Base-by-base conservation (phyloP, 345 rosid species). In the Lumnitzera racemosa region DNA sequence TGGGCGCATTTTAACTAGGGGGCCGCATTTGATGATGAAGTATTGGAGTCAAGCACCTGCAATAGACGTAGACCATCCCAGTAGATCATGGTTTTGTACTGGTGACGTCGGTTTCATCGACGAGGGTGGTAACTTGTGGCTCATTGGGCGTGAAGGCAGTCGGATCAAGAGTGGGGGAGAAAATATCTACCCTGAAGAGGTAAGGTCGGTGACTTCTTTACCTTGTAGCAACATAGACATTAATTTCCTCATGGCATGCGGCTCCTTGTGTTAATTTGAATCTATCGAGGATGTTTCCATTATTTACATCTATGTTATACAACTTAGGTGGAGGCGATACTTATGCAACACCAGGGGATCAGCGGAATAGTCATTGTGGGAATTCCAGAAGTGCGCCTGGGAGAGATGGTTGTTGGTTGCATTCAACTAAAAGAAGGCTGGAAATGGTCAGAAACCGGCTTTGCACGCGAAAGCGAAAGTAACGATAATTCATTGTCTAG, bases 131-230 rank as follows among this genome's bases (percentile, higher is more conserved):
- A 80, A 78, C 55, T 47, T 85, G n/a, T 92, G 98, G 89, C 96
- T 89, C 13, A 69, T 80, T 58, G 96, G 98, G 49, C 85, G 88
- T 24, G 69, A 74, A 57, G 83, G 77, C 57, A 90, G 90, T 25
- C 74, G 82, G 13, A 87, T 89, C 67, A 92, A 85, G 75, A 83
- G 88, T 51, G 96, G 96, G 11, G 94, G 96, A 54, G 95, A 91
- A 76, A 91, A 85, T 48, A 76, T 91, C 63, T 81, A 85, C 71
- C 98, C 95, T 4, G 95, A 89, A 78, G 94, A 89, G 92, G 98
- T 88, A 24, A 25, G 47, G 16, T 53, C 46, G 24, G 49, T 49
- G 13, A 43, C 15, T 46, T 15, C 14, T n/a, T 47, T 60, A 1
- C 5, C 43, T 36, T 4, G 43, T 36, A 7, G 43, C 43, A 36